Conservation (phyloP, 2,329 filamentous ascomycete genomes). For the Alternaria arbusti region DNA sequence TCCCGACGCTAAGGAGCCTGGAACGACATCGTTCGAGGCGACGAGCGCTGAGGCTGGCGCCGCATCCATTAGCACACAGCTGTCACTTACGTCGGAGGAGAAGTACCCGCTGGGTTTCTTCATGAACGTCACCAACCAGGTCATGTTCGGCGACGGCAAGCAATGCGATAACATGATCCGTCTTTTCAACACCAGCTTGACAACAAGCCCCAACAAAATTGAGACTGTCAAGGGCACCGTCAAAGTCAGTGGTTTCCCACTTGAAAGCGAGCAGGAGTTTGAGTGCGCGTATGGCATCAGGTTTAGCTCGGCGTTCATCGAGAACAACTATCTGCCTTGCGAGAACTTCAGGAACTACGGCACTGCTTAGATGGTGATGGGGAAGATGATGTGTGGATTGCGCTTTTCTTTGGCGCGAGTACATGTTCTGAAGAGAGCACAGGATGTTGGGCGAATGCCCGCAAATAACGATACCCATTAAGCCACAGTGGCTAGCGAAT, state of each 20-base stretch:
- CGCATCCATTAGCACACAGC: conserved; percentile 25
- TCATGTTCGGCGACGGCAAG: conserved; percentile 52
- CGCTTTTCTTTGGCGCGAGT: background rate
- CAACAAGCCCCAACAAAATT: conserved; percentile 40
- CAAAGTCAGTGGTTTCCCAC: conserved; percentile 34
- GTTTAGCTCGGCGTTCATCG: conserved; percentile 50
- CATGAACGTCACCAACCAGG: conserved; percentile 62
- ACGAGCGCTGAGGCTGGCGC: conserved; percentile 22
- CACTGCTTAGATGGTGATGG: background rate
- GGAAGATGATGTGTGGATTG: background rate
- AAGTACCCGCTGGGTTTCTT: conserved; percentile 54
- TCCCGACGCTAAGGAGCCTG: conserved; percentile 27
- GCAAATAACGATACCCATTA: background rate
- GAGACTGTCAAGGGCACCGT: conserved; percentile 45
- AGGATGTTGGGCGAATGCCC: background rate
- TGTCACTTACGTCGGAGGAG: conserved; percentile 13
- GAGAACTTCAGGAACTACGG: conserved; percentile 41
- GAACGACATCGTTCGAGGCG: conserved; percentile 31
- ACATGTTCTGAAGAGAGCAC: background rate
- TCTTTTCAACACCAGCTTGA: conserved; percentile 56
- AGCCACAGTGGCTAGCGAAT: background rate
- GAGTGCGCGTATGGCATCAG: conserved; percentile 42
- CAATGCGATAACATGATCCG: conserved; percentile 55
- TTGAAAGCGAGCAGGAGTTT: conserved; percentile 39
- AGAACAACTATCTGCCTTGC: conserved; percentile 48